Evolutionary conservation across 202 grass and related monocot species (phyloP).

Genomic region (Setaria viridis): DNA sequence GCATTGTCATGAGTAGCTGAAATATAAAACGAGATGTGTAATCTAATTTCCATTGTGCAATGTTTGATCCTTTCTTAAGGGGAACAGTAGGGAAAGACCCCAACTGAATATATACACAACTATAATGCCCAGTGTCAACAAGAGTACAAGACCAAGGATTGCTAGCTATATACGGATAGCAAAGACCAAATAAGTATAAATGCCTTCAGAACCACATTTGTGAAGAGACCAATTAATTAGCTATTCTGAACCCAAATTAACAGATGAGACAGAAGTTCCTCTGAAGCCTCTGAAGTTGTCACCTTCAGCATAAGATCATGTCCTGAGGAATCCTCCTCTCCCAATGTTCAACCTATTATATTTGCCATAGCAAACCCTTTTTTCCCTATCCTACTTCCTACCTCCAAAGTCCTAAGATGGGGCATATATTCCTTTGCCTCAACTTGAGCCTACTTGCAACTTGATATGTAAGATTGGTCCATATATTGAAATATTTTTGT

Average conservation of each 20-base stretch:
- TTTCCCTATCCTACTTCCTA: background rate
- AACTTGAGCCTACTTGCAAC: slow-evolving; percentile 17
- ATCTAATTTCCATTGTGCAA: background rate
- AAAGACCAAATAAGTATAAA: slow-evolving; percentile 8
- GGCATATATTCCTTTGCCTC: background rate
- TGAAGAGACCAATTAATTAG: slow-evolving; percentile 1
- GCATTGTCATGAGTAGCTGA: background rate
- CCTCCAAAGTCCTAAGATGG: background rate
- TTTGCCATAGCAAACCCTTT: background rate
- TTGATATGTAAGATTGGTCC: background rate
- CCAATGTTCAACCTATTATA: background rate
- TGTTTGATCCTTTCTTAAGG: background rate
- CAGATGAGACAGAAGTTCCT: background rate
- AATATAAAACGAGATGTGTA: background rate
- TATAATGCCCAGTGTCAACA: background rate
- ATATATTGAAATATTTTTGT: background rate
- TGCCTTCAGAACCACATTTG: background rate
- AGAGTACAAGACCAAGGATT: background rate
- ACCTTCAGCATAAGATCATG: background rate
- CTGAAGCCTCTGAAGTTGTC: background rate
- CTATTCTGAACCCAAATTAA: background rate
- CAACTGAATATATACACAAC: background rate
- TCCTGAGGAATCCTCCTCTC: background rate
- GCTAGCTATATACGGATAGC: background rate
- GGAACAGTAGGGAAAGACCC: background rate